Evolutionary conservation across 2,329 filamentous ascomycete genomes (phyloP), one percentile per base, ranked within the genome.

Genomic region (Hypoxylon sp.): DNA sequence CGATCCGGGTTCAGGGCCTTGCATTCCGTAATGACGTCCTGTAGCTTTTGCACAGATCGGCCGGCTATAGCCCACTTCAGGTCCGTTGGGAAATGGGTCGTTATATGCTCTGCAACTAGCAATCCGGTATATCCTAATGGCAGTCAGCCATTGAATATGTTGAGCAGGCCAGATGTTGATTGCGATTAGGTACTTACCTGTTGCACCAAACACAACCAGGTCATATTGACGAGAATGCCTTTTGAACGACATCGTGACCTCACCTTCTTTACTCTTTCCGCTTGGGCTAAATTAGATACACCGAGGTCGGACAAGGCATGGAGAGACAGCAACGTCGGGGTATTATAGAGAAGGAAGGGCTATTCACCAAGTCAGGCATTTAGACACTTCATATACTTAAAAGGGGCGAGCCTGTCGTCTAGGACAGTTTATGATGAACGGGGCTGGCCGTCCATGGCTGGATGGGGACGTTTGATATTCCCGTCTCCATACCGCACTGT

Each of bases 1-100:
- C 94, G 89, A 75, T 96, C 89, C 1, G 88, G 82, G 74, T 91
- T 91, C 61, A 91, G 72, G 59, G 79, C 75, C 71, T 88, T 87
- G 74, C 94, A 84, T 56, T 91, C 87, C 54, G 87, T 81, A 6
- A 88, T 87, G 10, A 97, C 78, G 41, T 80, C 79, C 68, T 90
- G 85, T 4, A 98, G 84, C 77, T 97, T 76, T 48, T 72, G 69
- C 24, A 59, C 62, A 19, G 75, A 76, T n/a, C 75, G 73, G 20
- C 75, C 75, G 47, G 75, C 75, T 51, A 76, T 66, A 8, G 75
- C 75, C 75, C 75, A 76, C 59, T 64, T 73, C 22, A 71, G 51
- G 59, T 74, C 57, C 0, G 73, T 75, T 30, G 74, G 73, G 17
- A 76, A 69, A 19, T 71, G 59, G 47, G 65, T 62, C 8, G 73